phyloP scores from a whole-genome alignment of 768 basidiomycete species.

The Pisolithus marmoratus region DNA sequence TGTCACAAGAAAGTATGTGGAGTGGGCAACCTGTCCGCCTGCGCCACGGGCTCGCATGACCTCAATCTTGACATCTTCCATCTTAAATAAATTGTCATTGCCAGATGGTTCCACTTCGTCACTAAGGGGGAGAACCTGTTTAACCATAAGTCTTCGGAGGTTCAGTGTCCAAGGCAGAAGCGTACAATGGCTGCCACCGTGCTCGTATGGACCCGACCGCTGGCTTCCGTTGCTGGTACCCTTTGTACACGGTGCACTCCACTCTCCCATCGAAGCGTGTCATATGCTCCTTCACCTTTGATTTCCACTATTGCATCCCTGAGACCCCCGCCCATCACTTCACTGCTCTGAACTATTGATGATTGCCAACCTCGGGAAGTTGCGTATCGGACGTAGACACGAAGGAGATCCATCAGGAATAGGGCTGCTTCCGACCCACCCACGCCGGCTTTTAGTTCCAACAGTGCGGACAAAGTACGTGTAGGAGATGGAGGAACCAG shows the following conservation, averaged over 20 bases:
- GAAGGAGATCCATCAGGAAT: conserved; percentile 69
- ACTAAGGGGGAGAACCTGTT: conserved; percentile 74
- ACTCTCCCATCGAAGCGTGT: conserved; percentile 80
- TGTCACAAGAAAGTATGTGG: neutral
- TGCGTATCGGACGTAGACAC: conserved; percentile 76
- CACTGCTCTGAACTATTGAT: conserved; percentile 51
- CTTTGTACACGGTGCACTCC: conserved; percentile 96
- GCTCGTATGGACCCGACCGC: conserved; percentile 87
- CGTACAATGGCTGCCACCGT: conserved; percentile 82
- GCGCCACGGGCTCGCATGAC: conserved; percentile 97
- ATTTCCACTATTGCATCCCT: conserved; percentile 80
- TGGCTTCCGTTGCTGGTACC: conserved; percentile 85
- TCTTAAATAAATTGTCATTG: conserved; percentile 64
- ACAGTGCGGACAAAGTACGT: conserved; percentile 61
- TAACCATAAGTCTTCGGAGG: neutral
- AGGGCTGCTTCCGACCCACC: conserved; percentile 87
- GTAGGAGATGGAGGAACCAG: conserved; percentile 72
- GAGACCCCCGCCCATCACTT: conserved; percentile 56
- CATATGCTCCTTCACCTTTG: conserved; percentile 73
- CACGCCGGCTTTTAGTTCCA: conserved; percentile 91
- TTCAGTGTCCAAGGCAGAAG: conserved; percentile 6
- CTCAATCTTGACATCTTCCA: conserved; percentile 86
- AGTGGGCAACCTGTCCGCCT: conserved; percentile 74
- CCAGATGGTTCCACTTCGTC: conserved; percentile 53
- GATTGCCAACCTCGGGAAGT: conserved; percentile 54